Evolutionary conservation across 2,329 filamentous ascomycete genomes (phyloP).

Genomic region (Verticillium albo-atrum): DNA sequence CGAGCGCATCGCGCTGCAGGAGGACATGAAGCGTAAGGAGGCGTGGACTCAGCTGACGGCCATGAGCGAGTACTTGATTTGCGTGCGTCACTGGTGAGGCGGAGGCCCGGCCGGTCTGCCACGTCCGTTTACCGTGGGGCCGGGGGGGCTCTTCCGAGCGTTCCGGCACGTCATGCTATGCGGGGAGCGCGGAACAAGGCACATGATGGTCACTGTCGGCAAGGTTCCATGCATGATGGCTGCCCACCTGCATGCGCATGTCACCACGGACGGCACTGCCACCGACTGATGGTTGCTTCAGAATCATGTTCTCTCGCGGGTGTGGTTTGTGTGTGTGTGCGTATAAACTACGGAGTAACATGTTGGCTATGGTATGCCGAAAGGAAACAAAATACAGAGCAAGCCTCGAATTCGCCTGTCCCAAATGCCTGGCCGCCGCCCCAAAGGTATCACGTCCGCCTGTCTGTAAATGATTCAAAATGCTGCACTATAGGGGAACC

Average conservation of each 20-base stretch:
- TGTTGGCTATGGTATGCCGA: background rate
- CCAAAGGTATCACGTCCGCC: slow-evolving; percentile 12
- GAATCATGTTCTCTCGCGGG: too few species aligned
- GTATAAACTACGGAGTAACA: background rate
- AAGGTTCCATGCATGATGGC: too few species aligned
- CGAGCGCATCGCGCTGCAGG: slow-evolving; percentile 80
- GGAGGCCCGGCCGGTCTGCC: background rate
- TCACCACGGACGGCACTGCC: too few species aligned
- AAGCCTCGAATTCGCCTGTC: slow-evolving; percentile 2
- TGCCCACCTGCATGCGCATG: too few species aligned
- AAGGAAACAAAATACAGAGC: slow-evolving; percentile 10
- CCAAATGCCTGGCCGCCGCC: slow-evolving; percentile 12
- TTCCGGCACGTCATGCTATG: too few species aligned
- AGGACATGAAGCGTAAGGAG: slow-evolving; percentile 82
- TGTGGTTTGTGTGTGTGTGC: background rate
- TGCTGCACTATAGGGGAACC: slow-evolving; percentile 3
- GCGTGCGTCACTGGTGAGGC: slow-evolving; percentile 63
- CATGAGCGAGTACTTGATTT: slow-evolving; percentile 66
- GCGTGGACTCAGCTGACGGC: slow-evolving; percentile 61
- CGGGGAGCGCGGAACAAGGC: too few species aligned
- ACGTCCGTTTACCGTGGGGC: background rate
- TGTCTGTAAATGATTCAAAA: slow-evolving; percentile 5
- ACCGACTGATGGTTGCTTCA: too few species aligned
- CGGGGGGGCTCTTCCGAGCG: too few species aligned
- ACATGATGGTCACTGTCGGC: too few species aligned